Evolutionary conservation across 2,329 filamentous ascomycete genomes (phyloP), one percentile per base, ranked within the genome.

Genomic region (Diaporthe sp.): DNA sequence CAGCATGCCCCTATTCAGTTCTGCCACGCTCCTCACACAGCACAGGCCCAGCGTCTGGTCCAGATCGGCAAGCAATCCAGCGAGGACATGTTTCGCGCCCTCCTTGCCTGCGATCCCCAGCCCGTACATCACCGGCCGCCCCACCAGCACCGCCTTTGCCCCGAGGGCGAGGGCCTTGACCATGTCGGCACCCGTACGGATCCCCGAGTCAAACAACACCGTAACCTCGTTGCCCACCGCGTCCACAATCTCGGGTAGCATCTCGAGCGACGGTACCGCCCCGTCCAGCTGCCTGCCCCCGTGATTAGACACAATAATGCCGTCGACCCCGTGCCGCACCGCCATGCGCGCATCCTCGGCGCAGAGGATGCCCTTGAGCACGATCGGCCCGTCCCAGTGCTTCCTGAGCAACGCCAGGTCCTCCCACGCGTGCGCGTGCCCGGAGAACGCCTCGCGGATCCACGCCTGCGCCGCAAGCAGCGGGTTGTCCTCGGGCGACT

Each of bases 301-400:
- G 78, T 92, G 90, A 77, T 92, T 92, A 42, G 87, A 88, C 17
- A 91, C 88, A 3, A 91, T 82, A 34, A 92, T 86, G 7, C 88
- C 89, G 61, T 88, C 85, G 4, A 86, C 84, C 0, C 88, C 87
- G 68, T 84, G 75, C 73, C 84, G 75, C 15, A 86, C 83, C 0
- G 88, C 89, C 25, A 86, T 77, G 39, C 84, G 81, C 0, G 88
- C 88, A 75, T 91, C 89, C 22, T 87, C 86, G 1, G 86, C 84
- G 60, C 86, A 86, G 73, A 88, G 84, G 25, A 91, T 90, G 0
- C 91, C 91, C 81, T 93, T 93, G 49, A 91, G 85, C 76, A 91
- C 88, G 71, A 95, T 90, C 0, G 92, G 90, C 0, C 92, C 91
- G 76, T 90, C 86, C 90, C 92, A 94, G 75, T 92, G 81, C 78